Evolutionary conservation across 2,329 filamentous ascomycete genomes (phyloP), one percentile per base, ranked within the genome.

Genomic region (Fusarium albosuccineum): DNA sequence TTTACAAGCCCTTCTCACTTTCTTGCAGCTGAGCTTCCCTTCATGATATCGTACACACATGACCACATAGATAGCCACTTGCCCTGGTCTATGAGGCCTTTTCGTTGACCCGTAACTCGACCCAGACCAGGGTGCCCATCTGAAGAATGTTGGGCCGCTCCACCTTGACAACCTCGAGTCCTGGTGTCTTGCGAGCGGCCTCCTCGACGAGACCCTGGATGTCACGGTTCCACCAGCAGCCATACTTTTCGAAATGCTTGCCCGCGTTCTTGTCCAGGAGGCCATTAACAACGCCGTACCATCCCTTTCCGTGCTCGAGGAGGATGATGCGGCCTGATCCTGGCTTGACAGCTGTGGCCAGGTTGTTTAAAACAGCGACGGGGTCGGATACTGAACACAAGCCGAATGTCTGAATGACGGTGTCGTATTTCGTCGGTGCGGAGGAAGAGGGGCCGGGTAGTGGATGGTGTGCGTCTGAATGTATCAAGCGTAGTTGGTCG

Each of bases 201-300:
- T 83, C 80, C 54, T 81, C 77, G 9, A 90, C 82, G 30, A 90
- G 80, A 34, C 72, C 77, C 70, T 85, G 83, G 61, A 91, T 84
- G 71, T 90, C 88, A 53, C 88, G 80, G 77, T 91, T 91, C 87
- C 87, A 90, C 88, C 88, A 90, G 78, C 88, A 91, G 3, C 88
- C 88, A 71, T 87, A 90, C 69, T 85, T 83, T 22, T 80, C 78
- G 60, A 88, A 89, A 71, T 90, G 88, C 22, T 78, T 77, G 14
- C 77, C 76, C 0, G 88, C 88, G 58, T 83, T 82, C 64, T 77
- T 79, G 76, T 91, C 88, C 33, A 91, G 76, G 16, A 86, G 68
- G 9, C 79, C 76, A 72, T 91, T 90, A 34, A 90, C 77, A 54
- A 86, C 78, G 6, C 81, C 79, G 75, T 81, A 88, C 71, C 77